Base-by-base conservation (phyloP, 768 basidiomycete species). In the Hemileccinum impolitum region DNA sequence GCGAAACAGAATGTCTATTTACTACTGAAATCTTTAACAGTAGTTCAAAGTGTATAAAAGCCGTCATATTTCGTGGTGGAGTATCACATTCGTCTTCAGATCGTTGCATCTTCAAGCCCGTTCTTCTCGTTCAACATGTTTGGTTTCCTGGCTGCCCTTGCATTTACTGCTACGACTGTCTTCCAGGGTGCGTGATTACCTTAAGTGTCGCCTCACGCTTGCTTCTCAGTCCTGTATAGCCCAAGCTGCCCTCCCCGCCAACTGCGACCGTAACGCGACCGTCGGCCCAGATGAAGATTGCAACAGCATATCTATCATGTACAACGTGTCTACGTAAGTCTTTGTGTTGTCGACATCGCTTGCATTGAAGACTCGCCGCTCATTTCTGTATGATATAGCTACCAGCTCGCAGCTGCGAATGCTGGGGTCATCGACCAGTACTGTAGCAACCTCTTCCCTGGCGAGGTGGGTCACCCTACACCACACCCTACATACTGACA, bases 251-350 rank as follows among this genome's bases (percentile, higher is more conserved):
- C 53, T 70, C 48, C 75, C 75, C 31, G 53, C 61, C 43, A 58
- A 68, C 38, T 88, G 87, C 62, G 70, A 76, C 14, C 80, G 87
- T 54, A 74, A 63, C n/a, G 82, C 82, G 62, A 84, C 78, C 44
- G 75, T 89, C 45, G 56, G 68, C 50, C 57, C 61, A 6, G 80
- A 80, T 28, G 82, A 87, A 60, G 78, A 75, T 50, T 90, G 87
- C 63, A n/a, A 88, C 66, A 58, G 51, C 48, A 89, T 90, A 65
- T 87, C 81, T 55, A 75, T 77, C 32, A 63, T 73, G 17, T 57
- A 83, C 59, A 76, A 80, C 47, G 79, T 76, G 51, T 85, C 84
- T 32, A 82, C 82, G 84, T 86, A 54, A 43, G 81, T 69, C n/a
- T 18, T 5, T 6, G 8, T 11, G 8, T 38, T 10, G 11, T 31